phyloP scores from a whole-genome alignment of 306 rosid genomes.

The Argentina anserina region DNA sequence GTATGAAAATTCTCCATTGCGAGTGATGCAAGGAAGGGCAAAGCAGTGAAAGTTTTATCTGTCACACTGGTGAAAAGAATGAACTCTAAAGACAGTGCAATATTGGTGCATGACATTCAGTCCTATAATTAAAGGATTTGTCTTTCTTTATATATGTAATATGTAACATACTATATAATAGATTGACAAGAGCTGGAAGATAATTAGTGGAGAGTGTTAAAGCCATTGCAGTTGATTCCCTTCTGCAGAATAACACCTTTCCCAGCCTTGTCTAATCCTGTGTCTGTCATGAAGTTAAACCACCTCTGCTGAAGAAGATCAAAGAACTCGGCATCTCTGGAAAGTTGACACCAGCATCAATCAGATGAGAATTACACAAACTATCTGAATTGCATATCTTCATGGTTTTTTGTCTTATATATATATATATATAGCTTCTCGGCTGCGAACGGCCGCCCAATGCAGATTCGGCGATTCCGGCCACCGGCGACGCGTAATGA shows the following conservation, averaged over 20 bases:
- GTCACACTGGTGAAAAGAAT: neutral
- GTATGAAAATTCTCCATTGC: too few relatives aligned
- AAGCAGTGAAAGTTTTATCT: neutral
- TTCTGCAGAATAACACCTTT: conserved; percentile 47
- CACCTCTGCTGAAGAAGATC: conserved; percentile 57
- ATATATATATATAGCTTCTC: too few relatives aligned
- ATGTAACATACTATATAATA: conserved; percentile 4
- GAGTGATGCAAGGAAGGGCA: neutral
- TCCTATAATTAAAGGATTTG: neutral
- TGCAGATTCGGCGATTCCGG: too few relatives aligned
- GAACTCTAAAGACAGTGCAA: conserved; percentile 1
- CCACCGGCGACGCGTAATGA: too few relatives aligned
- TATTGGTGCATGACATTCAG: neutral
- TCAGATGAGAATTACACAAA: conserved; percentile 1
- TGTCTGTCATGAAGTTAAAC: conserved; percentile 52
- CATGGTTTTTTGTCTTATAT: neutral
- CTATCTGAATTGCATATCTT: neutral
- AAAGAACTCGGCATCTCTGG: conserved; percentile 58
- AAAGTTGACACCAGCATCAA: neutral
- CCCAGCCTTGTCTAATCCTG: conserved; percentile 40
- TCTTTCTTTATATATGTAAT: neutral
- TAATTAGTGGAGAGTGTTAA: conserved; percentile 41
- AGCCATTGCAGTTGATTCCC: conserved; percentile 62
- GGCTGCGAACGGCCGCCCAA: too few relatives aligned
- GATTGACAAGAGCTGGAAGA: conserved; percentile 23